Base-by-base conservation (phyloP, 441 rosid genomes). In the Hura crepitans region DNA sequence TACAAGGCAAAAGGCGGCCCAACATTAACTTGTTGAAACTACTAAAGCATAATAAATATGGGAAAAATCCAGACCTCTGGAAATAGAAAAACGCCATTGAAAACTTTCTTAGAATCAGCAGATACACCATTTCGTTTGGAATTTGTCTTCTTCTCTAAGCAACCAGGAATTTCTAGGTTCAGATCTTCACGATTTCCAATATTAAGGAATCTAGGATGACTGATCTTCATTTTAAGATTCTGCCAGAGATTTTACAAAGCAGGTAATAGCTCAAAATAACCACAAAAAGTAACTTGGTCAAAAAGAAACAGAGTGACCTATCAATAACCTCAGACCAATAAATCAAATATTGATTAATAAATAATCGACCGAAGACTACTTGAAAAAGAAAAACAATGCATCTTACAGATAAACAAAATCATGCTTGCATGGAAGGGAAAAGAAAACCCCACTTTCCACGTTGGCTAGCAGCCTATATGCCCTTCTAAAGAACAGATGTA, bases 161-260 rank as follows among this genome's bases (percentile, higher is more conserved):
- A 91, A 72, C 80, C 86, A 65, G 97, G 96, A 83, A 85, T 80
- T 56, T 80, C 79, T 31, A 74, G 50, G 60, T 82, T 76, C 83
- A 86, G 76, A 69, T 85, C 86, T 62, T 81, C 88, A 74, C 31
- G 81, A 66, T 75, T 84, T 81, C 86, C 98, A 75, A 85, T 67
- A 78, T 53, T 77, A 56, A 96, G 75, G 78, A 84, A 88, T 78
- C 98, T 89, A 43, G 93, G 97, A 81, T 89, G 84, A 77, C 88
- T 87, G 72, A 93, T 82, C 85, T 89, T 96, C 97, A 92, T 89
- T 85, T 92, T 96, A 81, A 96, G 83, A 75, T 96, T 89, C 99
- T 96, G 92, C 66, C 70, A 68, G 62, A 72, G 58, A 68, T 53
- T 39, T 66, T 27, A 80, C 23, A 77, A 57, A 43, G 51, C 66